phyloP scores from a whole-genome alignment of 1,284 basidiomycete species.

The Porodaedalea pini region DNA sequence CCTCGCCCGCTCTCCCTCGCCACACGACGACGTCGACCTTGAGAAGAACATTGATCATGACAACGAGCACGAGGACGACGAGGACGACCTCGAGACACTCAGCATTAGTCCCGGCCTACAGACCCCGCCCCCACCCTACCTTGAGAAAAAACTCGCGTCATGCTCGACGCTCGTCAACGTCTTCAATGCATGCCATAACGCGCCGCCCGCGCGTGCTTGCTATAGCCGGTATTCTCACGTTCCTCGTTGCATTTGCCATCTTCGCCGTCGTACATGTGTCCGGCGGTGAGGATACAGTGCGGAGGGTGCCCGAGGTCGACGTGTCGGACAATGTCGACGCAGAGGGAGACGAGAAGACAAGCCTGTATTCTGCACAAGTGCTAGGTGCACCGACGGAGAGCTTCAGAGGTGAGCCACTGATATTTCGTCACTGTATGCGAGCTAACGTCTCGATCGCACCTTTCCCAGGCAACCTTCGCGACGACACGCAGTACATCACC shows the following conservation, averaged over 20 bases:
- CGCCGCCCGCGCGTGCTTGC: constrained; percentile 10
- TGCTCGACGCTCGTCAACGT: background rate
- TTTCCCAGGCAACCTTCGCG: constrained; percentile 49
- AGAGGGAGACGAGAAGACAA: background rate
- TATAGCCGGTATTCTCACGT: constrained; percentile 5
- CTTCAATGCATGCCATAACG: background rate
- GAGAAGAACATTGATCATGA: background rate
- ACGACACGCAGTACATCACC: constrained; percentile 60
- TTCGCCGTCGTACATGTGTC: constrained; percentile 14
- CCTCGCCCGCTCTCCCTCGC: background rate
- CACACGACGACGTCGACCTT: background rate
- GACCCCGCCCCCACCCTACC: background rate
- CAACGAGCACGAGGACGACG: background rate
- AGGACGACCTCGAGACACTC: constrained; percentile 13
- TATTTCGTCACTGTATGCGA: background rate
- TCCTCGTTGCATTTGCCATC: constrained; percentile 3
- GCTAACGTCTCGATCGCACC: background rate
- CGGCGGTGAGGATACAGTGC: background rate
- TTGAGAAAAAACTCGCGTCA: constrained; percentile 1
- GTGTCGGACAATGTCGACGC: background rate
- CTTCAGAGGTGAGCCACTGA: constrained; percentile 34
- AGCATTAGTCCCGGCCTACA: background rate
- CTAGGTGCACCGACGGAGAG: constrained; percentile 49
- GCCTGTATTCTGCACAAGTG: constrained; percentile 33
- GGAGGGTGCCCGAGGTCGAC: background rate